Percentiles rank a stretch among this genome's conserved stretches.
These are phyloP conservation scores for Fistulifera pelliculosa DNA, from an alignment of 108 stramenopile genomes.

Conservation along the genomic window DNA sequence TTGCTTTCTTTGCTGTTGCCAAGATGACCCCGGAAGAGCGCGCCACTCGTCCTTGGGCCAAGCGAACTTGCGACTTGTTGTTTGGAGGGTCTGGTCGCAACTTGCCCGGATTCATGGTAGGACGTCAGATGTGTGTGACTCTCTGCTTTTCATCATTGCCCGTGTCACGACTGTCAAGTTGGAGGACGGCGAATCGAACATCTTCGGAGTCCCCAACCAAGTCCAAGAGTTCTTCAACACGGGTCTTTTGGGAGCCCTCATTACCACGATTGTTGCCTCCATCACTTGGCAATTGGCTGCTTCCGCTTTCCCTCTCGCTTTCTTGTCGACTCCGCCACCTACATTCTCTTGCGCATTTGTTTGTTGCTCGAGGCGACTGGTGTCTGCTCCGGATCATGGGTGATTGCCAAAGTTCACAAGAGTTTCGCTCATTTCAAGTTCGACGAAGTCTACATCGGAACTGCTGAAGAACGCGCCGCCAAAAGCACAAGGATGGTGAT, in stretches of 20 bases:
- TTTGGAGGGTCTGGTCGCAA: constrained; percentile 50
- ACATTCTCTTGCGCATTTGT: constrained; percentile 33
- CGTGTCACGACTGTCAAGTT: constrained; percentile 21
- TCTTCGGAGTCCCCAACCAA: constrained; percentile 40
- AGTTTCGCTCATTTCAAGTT: constrained; percentile 26
- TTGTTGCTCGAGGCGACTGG: constrained; percentile 43
- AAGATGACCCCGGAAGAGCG: constrained; percentile 43
- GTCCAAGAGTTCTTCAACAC: constrained; percentile 56
- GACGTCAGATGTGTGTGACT: constrained; percentile 32
- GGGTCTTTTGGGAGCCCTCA: constrained; percentile 63
- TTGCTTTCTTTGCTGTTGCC: constrained; percentile 72
- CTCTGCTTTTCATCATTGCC: constrained; percentile 23
- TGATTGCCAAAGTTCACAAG: constrained; percentile 43
- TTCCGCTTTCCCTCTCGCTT: constrained; percentile 46
- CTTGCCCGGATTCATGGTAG: constrained; percentile 54
- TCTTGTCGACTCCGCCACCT: constrained; percentile 44
- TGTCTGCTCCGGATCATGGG: constrained; percentile 37
- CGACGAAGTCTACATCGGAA: constrained; percentile 53
- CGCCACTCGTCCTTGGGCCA: constrained; percentile 14
- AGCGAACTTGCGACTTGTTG: constrained; percentile 28
- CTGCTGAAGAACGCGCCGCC: constrained; percentile 53
- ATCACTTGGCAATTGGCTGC: constrained; percentile 53
- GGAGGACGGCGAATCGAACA: constrained; percentile 31
- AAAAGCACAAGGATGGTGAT: constrained; percentile 2
- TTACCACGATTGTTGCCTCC: constrained; percentile 57